Conservation (phyloP, 805 yeast species). For the Candida railenensis region DNA sequence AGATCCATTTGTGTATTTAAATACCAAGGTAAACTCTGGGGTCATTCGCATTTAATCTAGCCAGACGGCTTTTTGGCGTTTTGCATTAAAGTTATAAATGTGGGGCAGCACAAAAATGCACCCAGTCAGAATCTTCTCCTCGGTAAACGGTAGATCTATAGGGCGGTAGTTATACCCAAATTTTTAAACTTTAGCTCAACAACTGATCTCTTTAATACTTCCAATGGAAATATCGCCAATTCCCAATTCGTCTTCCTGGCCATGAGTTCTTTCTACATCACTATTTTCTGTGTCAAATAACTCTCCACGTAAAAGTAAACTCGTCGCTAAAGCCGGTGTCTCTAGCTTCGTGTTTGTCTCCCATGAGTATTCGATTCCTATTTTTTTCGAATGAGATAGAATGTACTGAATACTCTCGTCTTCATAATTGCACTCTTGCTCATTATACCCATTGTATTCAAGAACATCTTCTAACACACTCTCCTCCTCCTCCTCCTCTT, state of each 20-base stretch:
- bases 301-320: background rate
- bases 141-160: too few species aligned
- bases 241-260: slow-evolving; percentile 5
- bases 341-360: background rate
- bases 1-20: too few species aligned
- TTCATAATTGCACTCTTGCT: background rate
- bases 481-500: slow-evolving; percentile 3
- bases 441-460: slow-evolving; percentile 6
- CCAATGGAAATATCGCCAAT: slow-evolving; percentile 10
- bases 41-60: too few species aligned
- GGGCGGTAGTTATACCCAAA: background rate
- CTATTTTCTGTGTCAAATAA: slow-evolving; percentile 3
- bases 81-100: too few species aligned
- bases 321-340: background rate
- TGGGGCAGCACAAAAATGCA: background rate
- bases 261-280: slow-evolving; percentile 4
- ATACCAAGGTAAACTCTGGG: too few species aligned
- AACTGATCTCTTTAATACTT: slow-evolving; percentile 11
- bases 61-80: too few species aligned
- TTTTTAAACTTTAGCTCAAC: slow-evolving; percentile 3
- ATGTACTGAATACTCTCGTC: background rate
- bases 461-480: slow-evolving; percentile 4
- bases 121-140: too few species aligned
- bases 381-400: background rate
- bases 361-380: background rate